Evolutionary conservation across 306 rosid genomes (phyloP).

Genomic region (Vigna angularis): DNA sequence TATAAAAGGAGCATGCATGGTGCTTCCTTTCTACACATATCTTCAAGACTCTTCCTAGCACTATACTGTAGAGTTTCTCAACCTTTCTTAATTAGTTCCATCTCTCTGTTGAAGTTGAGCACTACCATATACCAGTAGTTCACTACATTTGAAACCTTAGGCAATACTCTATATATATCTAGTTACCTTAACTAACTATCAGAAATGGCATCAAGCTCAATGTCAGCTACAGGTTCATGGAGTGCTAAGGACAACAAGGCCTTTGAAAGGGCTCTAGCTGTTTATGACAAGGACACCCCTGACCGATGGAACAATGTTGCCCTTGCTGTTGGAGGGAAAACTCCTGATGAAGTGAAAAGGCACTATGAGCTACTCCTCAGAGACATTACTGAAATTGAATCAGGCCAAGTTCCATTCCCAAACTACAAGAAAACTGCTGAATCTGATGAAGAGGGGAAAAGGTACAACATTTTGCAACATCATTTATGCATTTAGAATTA

Average conservation of each 20-base stretch:
- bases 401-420: neutral
- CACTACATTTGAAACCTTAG: neutral
- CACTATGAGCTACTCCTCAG: constrained; percentile 79
- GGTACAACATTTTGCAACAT: constrained; percentile 47
- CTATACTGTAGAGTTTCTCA: neutral
- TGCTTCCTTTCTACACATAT: neutral
- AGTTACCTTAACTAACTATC: neutral
- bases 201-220: constrained; percentile 73
- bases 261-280: constrained; percentile 91
- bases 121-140: neutral
- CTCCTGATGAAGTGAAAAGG: constrained; percentile 81
- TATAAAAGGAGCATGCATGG: neutral
- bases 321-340: constrained; percentile 83
- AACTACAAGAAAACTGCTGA: constrained; percentile 56
- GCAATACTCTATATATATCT: too few relatives aligned
- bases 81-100: neutral
- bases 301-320: constrained; percentile 96
- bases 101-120: neutral
- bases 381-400: constrained; percentile 64
- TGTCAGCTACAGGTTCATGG: constrained; percentile 84
- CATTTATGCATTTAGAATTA: too few relatives aligned
- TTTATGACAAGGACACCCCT: constrained; percentile 87
- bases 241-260: constrained; percentile 89
- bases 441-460: constrained; percentile 55
- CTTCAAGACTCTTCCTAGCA: neutral